Percentiles rank a stretch among this genome's conserved stretches.
These are phyloP conservation scores for Pinus albicaulis DNA, from an alignment of 75 land plant genomes.

Conservation along the genomic window DNA sequence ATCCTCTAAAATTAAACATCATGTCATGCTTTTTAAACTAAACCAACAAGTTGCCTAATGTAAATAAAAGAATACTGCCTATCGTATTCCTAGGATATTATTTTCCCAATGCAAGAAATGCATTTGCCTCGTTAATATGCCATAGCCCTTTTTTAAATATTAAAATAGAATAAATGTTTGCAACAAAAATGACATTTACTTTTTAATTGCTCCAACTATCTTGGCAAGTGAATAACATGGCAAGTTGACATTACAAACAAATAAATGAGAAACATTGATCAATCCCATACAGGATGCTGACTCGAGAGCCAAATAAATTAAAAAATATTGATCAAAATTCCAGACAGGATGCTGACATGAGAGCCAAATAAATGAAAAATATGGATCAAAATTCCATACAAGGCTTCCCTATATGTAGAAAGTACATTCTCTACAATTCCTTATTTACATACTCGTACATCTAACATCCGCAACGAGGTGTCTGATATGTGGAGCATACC, in stretches of 20 bases:
- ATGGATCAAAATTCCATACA: neutral
- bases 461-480: constrained; percentile 88
- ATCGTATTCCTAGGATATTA: no score
- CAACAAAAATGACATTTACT: neutral
- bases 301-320: neutral
- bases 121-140: neutral
- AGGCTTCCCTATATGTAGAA: neutral
- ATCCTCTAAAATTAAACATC: no score
- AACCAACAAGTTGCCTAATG: no score
- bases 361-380: neutral
- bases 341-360: neutral
- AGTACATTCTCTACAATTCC: neutral
- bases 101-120: neutral
- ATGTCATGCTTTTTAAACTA: no score
- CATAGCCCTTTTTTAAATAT: neutral
- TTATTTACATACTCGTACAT: constrained; percentile 30
- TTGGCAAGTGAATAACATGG: neutral
- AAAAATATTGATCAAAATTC: neutral
- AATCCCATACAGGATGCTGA: neutral
- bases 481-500: constrained; percentile 96
- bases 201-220: neutral
- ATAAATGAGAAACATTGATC: neutral
- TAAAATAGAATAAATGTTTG: neutral
- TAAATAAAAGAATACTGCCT: no score
- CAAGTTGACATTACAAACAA: neutral